These are phyloP conservation scores for Aethionema arabicum DNA, from an alignment of 345 rosid species.

Conservation along the genomic window DNA sequence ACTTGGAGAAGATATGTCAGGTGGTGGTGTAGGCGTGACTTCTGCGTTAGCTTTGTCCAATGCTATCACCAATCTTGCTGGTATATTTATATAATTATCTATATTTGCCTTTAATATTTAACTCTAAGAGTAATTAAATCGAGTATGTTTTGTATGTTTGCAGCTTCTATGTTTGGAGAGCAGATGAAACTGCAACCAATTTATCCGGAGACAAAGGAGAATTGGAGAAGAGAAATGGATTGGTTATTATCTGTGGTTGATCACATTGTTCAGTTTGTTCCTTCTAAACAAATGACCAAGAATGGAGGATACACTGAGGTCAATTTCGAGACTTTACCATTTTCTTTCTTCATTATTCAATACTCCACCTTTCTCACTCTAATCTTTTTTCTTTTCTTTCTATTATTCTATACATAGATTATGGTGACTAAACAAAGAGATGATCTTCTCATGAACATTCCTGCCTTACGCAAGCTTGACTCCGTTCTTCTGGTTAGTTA, in stretches of 20 bases:
- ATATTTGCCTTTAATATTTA: not conserved
- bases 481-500: slow-evolving; percentile 70
- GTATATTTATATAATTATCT: slow-evolving; percentile 16
- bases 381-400: not conserved
- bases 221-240: slow-evolving; percentile 66
- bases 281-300: slow-evolving; percentile 58
- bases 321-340: not conserved
- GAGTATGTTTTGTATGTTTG: slow-evolving; percentile 21
- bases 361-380: no score
- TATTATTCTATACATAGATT: slow-evolving; percentile 42
- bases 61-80: slow-evolving; percentile 48
- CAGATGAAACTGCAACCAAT: slow-evolving; percentile 56
- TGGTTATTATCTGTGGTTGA: slow-evolving; percentile 69
- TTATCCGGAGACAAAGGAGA: slow-evolving; percentile 53
- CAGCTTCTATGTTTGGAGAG: slow-evolving; percentile 49
- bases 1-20: slow-evolving; percentile 77
- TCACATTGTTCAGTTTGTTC: slow-evolving; percentile 66
- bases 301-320: slow-evolving; percentile 76
- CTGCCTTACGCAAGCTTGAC: slow-evolving; percentile 85
- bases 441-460: slow-evolving; percentile 72
- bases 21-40: slow-evolving; percentile 68
- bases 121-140: slow-evolving; percentile 1
- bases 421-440: slow-evolving; percentile 85
- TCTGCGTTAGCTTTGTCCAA: slow-evolving; percentile 76
- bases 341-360: not conserved